Conservation (phyloP, 768 basidiomycete genomes). For the Xerocomus spinulosus region DNA sequence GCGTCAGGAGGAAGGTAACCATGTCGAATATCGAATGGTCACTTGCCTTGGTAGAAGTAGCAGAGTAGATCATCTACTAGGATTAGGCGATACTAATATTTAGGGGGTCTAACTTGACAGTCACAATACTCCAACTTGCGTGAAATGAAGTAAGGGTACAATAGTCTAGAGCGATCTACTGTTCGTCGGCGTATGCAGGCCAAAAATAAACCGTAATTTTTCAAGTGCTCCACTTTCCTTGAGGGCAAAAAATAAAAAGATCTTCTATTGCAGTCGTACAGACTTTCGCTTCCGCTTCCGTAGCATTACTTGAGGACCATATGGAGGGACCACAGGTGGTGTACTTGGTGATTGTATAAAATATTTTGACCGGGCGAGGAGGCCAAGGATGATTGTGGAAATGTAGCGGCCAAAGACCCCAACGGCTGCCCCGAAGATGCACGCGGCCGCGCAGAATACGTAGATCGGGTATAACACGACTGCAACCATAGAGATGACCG, state of each 20-base stretch:
- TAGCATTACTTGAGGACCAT: conserved; percentile 10
- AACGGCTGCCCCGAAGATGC: conserved; percentile 44
- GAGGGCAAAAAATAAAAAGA: background rate
- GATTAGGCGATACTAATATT: no score
- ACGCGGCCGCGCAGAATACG: conserved; percentile 52
- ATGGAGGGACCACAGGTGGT: background rate
- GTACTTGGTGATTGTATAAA: conserved; percentile 7
- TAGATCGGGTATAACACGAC: conserved; percentile 52
- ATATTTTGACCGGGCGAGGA: conserved; percentile 12
- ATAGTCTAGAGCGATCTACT: background rate
- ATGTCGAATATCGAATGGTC: no score
- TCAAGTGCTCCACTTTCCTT: background rate
- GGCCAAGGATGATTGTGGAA: conserved; percentile 8
- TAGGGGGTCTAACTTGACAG: conserved; percentile 16
- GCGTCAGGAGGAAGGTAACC: no score
- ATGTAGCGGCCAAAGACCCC: conserved; percentile 37
- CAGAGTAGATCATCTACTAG: no score
- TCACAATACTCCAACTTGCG: no score
- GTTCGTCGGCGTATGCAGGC: background rate
- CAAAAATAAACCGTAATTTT: background rate
- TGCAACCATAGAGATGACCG: conserved; percentile 34
- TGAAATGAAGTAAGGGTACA: no score
- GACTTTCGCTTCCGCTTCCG: conserved; percentile 23
- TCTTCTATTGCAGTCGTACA: conserved; percentile 20
- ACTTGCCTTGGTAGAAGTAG: no score